These are phyloP conservation scores for Arabis hirsuta DNA, from an alignment of 345 rosid genomes.

Conservation along the genomic window DNA sequence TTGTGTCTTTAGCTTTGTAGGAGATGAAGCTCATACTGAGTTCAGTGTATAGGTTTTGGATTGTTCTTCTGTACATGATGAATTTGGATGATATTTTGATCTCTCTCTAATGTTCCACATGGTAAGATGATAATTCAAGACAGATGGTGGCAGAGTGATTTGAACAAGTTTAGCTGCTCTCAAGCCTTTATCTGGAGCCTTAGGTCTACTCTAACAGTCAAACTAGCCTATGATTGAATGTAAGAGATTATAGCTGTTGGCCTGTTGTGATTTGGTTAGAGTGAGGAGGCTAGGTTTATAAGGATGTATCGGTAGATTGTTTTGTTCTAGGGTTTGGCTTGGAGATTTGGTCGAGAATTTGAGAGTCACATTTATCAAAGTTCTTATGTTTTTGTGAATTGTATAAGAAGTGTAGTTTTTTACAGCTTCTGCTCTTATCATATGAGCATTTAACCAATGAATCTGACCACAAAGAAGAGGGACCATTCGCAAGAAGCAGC, in stretches of 20 bases:
- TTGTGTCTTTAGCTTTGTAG: constrained; percentile 17
- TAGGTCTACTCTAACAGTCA: not conserved
- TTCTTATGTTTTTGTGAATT: not conserved
- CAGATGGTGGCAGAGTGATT: too few species aligned
- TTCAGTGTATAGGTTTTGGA: not conserved
- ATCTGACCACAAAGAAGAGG: not conserved
- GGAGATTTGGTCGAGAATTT: constrained; percentile 1
- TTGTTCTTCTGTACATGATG: not conserved
- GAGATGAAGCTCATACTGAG: not conserved
- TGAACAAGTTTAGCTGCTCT: constrained; percentile 10
- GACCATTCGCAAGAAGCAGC: not conserved
- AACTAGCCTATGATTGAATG: not conserved
- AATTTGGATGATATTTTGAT: not conserved
- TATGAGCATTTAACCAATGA: not conserved
- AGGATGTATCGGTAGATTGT: constrained; percentile 3
- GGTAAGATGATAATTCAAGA: too few species aligned
- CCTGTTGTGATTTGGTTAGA: constrained; percentile 17
- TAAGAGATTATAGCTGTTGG: constrained; percentile 1
- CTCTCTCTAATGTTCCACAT: not conserved
- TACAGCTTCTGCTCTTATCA: not conserved
- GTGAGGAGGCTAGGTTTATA: constrained; percentile 7
- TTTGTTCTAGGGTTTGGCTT: not conserved
- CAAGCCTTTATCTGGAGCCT: not conserved
- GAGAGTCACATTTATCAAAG: not conserved
- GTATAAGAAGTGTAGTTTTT: not conserved